Evolutionary conservation across 352 stramenopile genomes (phyloP).

Genomic region (Phytopythium oedochilum): DNA sequence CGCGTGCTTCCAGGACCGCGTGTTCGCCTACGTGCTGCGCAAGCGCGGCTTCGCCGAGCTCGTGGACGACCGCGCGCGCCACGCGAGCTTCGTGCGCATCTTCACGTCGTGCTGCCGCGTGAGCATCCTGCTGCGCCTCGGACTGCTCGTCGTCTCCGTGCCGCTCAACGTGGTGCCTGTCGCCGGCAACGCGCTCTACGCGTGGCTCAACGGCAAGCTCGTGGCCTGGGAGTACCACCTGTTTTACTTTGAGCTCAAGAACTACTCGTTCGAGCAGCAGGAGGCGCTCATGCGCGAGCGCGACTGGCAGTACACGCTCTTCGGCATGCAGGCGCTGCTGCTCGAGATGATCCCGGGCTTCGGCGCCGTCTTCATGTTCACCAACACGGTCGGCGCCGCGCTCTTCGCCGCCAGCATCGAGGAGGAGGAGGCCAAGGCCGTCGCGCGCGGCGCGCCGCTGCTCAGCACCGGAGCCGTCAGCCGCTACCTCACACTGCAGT

Average conservation of each 20-base stretch:
- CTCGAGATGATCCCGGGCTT: constrained; percentile 71
- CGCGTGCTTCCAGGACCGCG: constrained; percentile 52
- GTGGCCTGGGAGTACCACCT: constrained; percentile 71
- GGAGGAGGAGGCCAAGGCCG: constrained; percentile 20
- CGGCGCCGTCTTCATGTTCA: constrained; percentile 64
- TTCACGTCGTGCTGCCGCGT: constrained; percentile 57
- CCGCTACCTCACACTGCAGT: constrained; percentile 5
- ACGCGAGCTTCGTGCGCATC: constrained; percentile 34
- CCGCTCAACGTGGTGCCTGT: constrained; percentile 68
- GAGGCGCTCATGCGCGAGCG: constrained; percentile 38
- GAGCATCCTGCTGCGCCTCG: constrained; percentile 37
- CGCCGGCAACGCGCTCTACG: constrained; percentile 51
- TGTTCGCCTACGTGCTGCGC: constrained; percentile 59
- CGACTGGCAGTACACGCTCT: constrained; percentile 54
- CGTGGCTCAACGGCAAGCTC: constrained; percentile 67
- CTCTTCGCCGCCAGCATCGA: constrained; percentile 65
- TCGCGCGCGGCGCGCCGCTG: not conserved
- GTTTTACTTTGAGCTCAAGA: constrained; percentile 75
- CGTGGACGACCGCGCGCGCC: constrained; percentile 37
- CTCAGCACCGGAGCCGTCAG: constrained; percentile 3
- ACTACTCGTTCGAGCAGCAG: constrained; percentile 50
- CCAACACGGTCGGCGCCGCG: constrained; percentile 63
- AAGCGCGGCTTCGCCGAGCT: constrained; percentile 41
- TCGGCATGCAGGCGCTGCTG: constrained; percentile 68
- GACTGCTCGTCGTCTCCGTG: constrained; percentile 54